phyloP scores from a whole-genome alignment of 768 basidiomycete species.

The Holtermannia corniformis region DNA sequence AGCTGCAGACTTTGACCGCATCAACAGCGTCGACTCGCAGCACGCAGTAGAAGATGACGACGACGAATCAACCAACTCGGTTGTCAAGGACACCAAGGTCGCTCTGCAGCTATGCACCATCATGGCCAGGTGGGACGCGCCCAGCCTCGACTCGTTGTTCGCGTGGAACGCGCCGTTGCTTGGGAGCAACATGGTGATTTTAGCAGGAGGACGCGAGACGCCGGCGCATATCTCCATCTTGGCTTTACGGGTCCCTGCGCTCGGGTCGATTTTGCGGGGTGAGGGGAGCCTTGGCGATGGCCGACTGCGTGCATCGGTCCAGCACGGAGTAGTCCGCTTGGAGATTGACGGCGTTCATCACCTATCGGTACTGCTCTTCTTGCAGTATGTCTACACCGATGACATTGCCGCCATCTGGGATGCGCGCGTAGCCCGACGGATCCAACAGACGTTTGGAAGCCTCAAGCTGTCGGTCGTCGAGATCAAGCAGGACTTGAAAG shows the following conservation, averaged over 20 bases:
- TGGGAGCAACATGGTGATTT: constrained; percentile 59
- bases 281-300: neutral
- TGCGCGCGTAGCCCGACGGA: constrained; percentile 49
- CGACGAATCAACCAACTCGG: constrained; percentile 43
- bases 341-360: constrained; percentile 53
- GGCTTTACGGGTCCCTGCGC: constrained; percentile 11
- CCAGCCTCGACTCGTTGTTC: constrained; percentile 19
- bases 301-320: neutral
- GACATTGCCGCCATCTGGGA: constrained; percentile 77
- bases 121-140: constrained; percentile 30
- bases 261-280: constrained; percentile 8
- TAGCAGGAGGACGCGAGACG: constrained; percentile 44
- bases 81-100: constrained; percentile 32
- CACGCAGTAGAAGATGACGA: constrained; percentile 45
- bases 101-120: constrained; percentile 32
- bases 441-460: constrained; percentile 43
- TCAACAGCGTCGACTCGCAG: constrained; percentile 2
- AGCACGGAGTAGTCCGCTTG: neutral
- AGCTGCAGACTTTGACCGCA: constrained; percentile 23
- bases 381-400: constrained; percentile 85
- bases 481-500: constrained; percentile 57
- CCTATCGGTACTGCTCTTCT: constrained; percentile 60
- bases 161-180: constrained; percentile 40
- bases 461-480: constrained; percentile 41
- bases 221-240: constrained; percentile 28